phyloP scores from a whole-genome alignment of 208 protist genomes.

The Wallacemonas sp. region DNA sequence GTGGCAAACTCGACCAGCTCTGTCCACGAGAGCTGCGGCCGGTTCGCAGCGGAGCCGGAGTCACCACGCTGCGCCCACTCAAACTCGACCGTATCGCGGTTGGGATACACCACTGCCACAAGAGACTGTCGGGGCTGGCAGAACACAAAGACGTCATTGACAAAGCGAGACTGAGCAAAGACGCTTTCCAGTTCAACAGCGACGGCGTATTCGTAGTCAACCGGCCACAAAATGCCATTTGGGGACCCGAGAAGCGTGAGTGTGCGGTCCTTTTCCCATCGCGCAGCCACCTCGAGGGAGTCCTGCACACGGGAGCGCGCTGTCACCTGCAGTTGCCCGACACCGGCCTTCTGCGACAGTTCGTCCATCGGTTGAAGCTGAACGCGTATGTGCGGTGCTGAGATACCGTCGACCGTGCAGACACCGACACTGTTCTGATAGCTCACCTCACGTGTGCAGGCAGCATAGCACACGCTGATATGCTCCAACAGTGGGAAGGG shows the following conservation, averaged over 20 bases:
- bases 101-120: conserved; percentile 82
- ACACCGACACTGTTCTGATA: conserved; percentile 73
- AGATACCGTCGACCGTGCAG: conserved; percentile 68
- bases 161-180: conserved; percentile 74
- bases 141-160: conserved; percentile 86
- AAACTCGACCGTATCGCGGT: conserved; percentile 82
- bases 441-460: conserved; percentile 77
- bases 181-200: conserved; percentile 69
- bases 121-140: conserved; percentile 68
- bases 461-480: conserved; percentile 80
- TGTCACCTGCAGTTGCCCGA: conserved; percentile 54
- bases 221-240: conserved; percentile 76
- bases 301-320: conserved; percentile 9
- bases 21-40: conserved; percentile 43
- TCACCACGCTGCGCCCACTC: conserved; percentile 47
- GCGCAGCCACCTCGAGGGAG: conserved; percentile 59
- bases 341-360: conserved; percentile 44
- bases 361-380: conserved; percentile 52
- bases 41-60: neutral
- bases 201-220: conserved; percentile 69
- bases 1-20: conserved; percentile 62
- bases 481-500: conserved; percentile 71
- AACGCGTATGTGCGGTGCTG: conserved; percentile 52
- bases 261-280: conserved; percentile 57
- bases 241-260: conserved; percentile 63